phyloP scores from a whole-genome alignment of 169 alveolate genomes.

The Babesia gibsoni region DNA sequence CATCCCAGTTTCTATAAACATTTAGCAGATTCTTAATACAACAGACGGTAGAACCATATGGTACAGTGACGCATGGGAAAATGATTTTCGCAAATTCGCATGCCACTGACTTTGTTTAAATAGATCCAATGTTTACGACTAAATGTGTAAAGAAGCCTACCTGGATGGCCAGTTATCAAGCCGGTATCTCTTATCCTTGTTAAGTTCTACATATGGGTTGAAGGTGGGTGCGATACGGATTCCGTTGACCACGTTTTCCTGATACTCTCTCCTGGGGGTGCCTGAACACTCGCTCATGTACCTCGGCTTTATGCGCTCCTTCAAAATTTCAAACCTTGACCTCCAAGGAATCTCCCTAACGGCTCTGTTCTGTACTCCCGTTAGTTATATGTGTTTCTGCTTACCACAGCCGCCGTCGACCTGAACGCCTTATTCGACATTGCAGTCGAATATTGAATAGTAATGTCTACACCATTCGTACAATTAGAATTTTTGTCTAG shows the following conservation, averaged over 20 bases:
- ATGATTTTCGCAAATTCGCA: neutral
- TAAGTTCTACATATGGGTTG: conserved; percentile 82
- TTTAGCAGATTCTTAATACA: neutral
- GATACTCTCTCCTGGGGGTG: conserved; percentile 84
- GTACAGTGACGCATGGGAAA: neutral
- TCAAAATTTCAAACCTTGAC: conserved; percentile 75
- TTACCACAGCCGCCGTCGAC: conserved; percentile 27
- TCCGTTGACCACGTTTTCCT: conserved; percentile 76
- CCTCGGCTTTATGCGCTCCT: conserved; percentile 72
- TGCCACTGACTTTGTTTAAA: neutral
- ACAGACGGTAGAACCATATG: neutral
- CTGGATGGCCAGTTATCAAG: conserved; percentile 86
- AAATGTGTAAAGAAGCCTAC: conserved; percentile 46
- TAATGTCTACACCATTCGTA: neutral
- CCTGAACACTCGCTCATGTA: conserved; percentile 80
- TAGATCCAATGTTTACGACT: no score
- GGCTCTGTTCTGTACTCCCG: conserved; percentile 69
- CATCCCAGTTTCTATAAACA: conserved; percentile 80
- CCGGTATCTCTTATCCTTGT: conserved; percentile 77
- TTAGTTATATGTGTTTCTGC: neutral
- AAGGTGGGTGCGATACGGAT: conserved; percentile 80
- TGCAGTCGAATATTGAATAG: neutral
- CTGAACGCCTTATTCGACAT: neutral
- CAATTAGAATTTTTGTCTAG: no score
- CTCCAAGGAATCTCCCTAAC: conserved; percentile 80